Percentiles rank a stretch among this genome's conserved stretches.
These are phyloP conservation scores for Penicillium bovifimosum DNA, from an alignment of 495 filamentous ascomycete species.

Conservation along the genomic window DNA sequence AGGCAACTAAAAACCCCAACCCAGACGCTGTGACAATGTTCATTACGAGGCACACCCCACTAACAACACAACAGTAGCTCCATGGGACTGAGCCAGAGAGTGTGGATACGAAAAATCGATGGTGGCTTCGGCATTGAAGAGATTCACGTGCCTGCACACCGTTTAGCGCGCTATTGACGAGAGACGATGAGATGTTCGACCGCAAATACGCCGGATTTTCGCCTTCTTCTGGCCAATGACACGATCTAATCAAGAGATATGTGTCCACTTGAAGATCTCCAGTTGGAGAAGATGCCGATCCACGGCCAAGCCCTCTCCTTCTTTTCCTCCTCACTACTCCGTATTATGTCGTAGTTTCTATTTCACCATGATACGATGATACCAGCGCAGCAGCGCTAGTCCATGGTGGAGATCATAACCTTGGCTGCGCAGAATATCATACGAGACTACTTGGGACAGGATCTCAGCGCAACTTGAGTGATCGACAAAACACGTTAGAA, in stretches of 20 bases:
- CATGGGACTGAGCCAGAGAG: neutral
- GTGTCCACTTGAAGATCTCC: slow-evolving; percentile 6
- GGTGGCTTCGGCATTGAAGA: slow-evolving; percentile 10
- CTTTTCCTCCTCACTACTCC: neutral
- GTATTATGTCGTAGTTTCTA: neutral
- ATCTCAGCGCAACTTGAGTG: slow-evolving; percentile 3
- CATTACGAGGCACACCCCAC: neutral
- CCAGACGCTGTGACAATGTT: neutral
- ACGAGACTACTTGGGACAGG: slow-evolving; percentile 2
- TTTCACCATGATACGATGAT: neutral
- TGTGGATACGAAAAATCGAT: slow-evolving; percentile 4
- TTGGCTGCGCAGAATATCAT: neutral
- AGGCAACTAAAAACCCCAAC: slow-evolving; percentile 13
- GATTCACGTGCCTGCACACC: slow-evolving; percentile 14
- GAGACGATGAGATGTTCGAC: slow-evolving; percentile 6
- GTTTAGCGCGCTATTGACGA: slow-evolving; percentile 1
- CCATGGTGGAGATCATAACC: neutral
- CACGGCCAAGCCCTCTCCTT: neutral
- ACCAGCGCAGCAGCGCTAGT: neutral
- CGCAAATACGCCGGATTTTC: neutral
- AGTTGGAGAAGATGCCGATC: slow-evolving; percentile 3
- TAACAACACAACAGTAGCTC: neutral
- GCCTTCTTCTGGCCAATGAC: neutral
- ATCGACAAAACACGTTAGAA: slow-evolving; percentile 27
- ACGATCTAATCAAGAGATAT: neutral